Base-by-base conservation (phyloP, 2,329 filamentous ascomycete species). In the Blastomyces gilchristii region DNA sequence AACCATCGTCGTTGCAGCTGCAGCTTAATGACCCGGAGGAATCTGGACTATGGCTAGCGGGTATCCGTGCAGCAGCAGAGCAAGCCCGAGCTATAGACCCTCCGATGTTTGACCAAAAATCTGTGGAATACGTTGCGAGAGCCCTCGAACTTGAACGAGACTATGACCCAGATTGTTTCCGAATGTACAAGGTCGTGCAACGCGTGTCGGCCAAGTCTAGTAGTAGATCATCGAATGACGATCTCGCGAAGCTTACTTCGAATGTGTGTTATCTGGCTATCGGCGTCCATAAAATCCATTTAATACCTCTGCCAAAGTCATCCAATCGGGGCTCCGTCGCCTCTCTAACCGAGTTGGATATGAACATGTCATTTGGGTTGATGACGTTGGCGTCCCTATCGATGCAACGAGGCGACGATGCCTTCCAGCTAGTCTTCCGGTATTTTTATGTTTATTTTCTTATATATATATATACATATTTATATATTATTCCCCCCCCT, bases 241-340 rank as follows among this genome's bases (percentile, higher is more conserved):
- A 89, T 67, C 72, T 89, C 53, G 80, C 84, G 58, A 89, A 88
- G 69, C 74, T 86, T 37, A 81, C 82, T 49, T 84, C 85, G 11
- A 84, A 82, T 11, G 82, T 87, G 31, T 88, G 84, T 73, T 88
- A 88, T 70, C 79, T 90, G 65, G 86, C 83, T 7, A 81, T 90
- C 70, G 87, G 87, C 25, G 80, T 87, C 41, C 85, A 89, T 75
- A 87, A 87, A 71, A 76, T 89, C 43, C 87, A 89, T 74, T 69
- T 90, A 58, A 81, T 90, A 56, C 85, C 86, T n/a, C 71, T 87
- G 41, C 57, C 57, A 8, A 87, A 85, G 67, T 76, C 80, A 25
- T 78, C 77, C 41, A 80, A 79, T 67, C 79, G 82, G 66, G 75
- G 79, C 34, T 83, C 83, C 18, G 82, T 79, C 67, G 81, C 81